Evolutionary conservation across 139 green algal species (phyloP), one percentile per base, ranked within the genome.

Genomic region (Closterium sp.): DNA sequence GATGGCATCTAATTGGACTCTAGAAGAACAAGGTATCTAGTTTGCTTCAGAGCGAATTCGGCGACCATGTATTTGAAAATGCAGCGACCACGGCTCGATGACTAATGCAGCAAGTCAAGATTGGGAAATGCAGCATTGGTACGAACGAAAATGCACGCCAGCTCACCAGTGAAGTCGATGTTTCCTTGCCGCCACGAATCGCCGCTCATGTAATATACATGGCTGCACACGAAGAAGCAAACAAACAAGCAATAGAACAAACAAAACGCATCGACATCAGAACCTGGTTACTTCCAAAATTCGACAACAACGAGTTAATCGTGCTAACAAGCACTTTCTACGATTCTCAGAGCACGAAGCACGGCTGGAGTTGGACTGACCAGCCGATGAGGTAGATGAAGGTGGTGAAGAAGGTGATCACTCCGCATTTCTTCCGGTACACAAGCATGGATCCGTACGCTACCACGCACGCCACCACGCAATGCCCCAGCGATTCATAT

Each of bases 161-260:
- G 2, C 2, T 38, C 32, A 2, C 32, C 32, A 3, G 3, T 2
- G 32, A 93, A 93, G 91, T 93, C 91, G 28, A 93, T 93, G 84
- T 42, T 42, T 31, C 91, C 91, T 32, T 92, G n/a, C 70, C 91
- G 91, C 91, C 91, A 93, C 27, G 91, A n/a, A 38, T 93, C 91
- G 27, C 91, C 91, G 29, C 91, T 93, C 85, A 93, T 93, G 91
- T 93, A 93, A 31, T 4, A 34, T 31, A 70, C 91, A 45, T 93
- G 91, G 91, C 91, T 93, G 91, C 73, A 24, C 28, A 31, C 29
- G 3, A 30, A 24, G 22, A 91, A 21, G 11, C 13, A 87, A 17
- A 87, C 2, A 21, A 34, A 87, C 24, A 3, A 87, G n/a, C n/a
- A n/a, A n/a, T n/a, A n/a, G n/a, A n/a, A n/a, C n/a, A n/a, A n/a